Base-by-base conservation (phyloP, 2,329 filamentous ascomycete species). In the Aspergillus sp. region DNA sequence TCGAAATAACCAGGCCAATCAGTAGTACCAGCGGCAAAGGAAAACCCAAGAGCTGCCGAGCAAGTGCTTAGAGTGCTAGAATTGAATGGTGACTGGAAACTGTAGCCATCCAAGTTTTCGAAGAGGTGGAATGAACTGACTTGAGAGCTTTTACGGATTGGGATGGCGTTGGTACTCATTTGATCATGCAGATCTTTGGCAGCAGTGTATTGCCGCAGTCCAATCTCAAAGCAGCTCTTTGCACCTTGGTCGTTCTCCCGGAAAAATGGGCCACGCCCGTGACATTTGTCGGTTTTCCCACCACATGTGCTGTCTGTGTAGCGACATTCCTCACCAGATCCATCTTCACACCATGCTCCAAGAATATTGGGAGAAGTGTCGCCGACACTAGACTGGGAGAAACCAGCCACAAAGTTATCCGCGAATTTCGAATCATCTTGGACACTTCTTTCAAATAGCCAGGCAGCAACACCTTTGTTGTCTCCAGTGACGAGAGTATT, bases 381-480 rank as follows among this genome's bases (percentile, higher is more conserved):
- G 20, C 91, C 93, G 18, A 96, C 91, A 63, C 89, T 96, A 11
- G 93, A 86, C 72, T 97, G 93, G 1, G 91, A 95, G 72, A 97
- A 98, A 4, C 91, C 93, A 3, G 93, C 92, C 1, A 97, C 90
- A 65, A 96, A 96, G 9, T 82, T 83, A 2, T 85, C 78, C 0
- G 84, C 82, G 34, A 86, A 85, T 17, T 77, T 80, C 2, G 78
- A 68, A 17, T 85, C 80, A n/a, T 73, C 74, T 2, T 76, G 71
- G 48, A 89, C 81, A 51, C 84, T 86, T 63, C 89, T 83, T 71
- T 98, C 93, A 53, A 97, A 88, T 12, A 96, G 78, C 69, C 89
- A 89, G 0, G 93, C 90, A 2, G 93, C 93, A 6, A 96, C 91
- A 12, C 93, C 93, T 76, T 98, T 98, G 78, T 98, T 98, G 73